Base-by-base conservation (phyloP, 768 basidiomycete genomes). In the Lactarius vividus region DNA sequence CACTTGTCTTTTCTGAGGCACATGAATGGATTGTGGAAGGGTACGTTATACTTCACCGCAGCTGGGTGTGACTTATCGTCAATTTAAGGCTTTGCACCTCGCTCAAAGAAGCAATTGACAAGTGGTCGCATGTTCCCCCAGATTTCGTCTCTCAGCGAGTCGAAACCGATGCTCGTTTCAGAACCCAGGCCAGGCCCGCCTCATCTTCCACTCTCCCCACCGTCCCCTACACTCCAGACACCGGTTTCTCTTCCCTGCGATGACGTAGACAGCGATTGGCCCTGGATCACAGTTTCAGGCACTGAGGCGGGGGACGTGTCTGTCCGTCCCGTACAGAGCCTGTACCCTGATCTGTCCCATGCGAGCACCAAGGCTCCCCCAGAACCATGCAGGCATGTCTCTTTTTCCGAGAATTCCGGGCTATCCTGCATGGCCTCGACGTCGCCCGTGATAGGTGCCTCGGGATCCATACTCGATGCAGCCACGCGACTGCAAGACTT, bases 401-500 rank as follows among this genome's bases (percentile, higher is more conserved):
- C 26, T n/a, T 10, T 42, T 53, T 11, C 49, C n/a, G 31, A 23
- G 13, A 5, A 53, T 42, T 31, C 40, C 0, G 7, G 28, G 8
- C 42, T 54, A 39, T 33, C 52, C 16, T 9, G 6, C 52, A 20
- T 58, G 56, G 8, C 39, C 49, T 20, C 65, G 39, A 44, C 40
- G 23, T 40, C 57, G 31, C 35, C 15, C 26, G 2, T 18, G 11
- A 7, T 35, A 2, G 26, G 15, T 26, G 29, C 35, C 31, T 52
- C 61, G 26, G 46, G 29, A 9, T 35, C 57, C 20, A 13, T 10
- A 39, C 31, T 37, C 18, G 57, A 66, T 20, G 61, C 65, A 1
- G 61, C 61, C 16, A 63, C 61, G 2, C 57, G 65, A 53, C 33
- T 66, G 28, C 52, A 39, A 55, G 61, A 66, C 52, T 66, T 66